These are phyloP conservation scores for Cyberlindnera petersonii DNA, from an alignment of 805 yeast species.

Conservation along the genomic window DNA sequence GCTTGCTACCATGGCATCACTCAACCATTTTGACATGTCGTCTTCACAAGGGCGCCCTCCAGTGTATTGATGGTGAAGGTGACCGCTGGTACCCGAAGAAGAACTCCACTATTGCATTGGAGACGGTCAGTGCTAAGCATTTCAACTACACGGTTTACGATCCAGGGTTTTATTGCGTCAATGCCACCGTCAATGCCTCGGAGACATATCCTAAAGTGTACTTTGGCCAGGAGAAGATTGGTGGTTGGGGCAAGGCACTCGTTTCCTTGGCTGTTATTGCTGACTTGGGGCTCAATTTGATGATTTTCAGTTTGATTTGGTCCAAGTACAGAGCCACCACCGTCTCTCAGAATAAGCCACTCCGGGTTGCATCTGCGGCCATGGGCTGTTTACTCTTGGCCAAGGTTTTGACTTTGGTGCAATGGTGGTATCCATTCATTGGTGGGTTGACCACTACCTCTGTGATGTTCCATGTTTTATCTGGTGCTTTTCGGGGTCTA, in stretches of 20 bases:
- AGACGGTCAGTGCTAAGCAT: background rate
- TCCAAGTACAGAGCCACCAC: background rate
- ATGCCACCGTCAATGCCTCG: background rate
- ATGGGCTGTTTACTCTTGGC: background rate
- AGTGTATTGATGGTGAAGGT: background rate
- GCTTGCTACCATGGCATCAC: constrained; percentile 1
- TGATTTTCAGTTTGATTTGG: background rate
- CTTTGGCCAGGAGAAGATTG: background rate
- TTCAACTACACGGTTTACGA: background rate
- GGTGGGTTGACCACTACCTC: background rate
- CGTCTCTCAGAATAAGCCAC: background rate
- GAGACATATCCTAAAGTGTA: background rate
- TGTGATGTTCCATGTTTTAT: background rate
- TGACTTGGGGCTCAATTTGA: background rate
- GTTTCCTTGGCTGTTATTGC: background rate
- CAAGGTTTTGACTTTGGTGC: background rate
- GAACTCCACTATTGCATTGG: background rate
- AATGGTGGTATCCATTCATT: background rate
- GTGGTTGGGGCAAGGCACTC: background rate
- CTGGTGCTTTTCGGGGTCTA: background rate
- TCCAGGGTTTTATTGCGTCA: background rate
- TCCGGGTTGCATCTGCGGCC: background rate
- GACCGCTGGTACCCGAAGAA: background rate
- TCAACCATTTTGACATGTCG: background rate
- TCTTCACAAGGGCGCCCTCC: background rate